These are phyloP conservation scores for Ehretia macrophylla DNA, from an alignment of 257 asterid species.

Conservation along the genomic window DNA sequence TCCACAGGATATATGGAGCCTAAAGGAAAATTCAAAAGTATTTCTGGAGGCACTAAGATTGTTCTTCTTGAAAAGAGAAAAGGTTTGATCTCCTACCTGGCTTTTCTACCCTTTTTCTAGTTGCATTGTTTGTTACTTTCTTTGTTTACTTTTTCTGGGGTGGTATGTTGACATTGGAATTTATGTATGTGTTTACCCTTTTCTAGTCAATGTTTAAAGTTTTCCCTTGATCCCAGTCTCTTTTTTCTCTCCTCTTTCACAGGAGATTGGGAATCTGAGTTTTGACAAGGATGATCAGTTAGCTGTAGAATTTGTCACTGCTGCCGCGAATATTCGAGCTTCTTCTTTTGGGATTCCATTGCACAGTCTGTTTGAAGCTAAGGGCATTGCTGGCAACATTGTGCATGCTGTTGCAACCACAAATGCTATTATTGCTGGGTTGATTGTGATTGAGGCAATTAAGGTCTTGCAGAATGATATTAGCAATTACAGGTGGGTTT, in stretches of 20 bases:
- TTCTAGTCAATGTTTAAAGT: not conserved
- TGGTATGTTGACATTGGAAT: not conserved
- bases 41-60: slow-evolving; percentile 79
- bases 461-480: slow-evolving; percentile 80
- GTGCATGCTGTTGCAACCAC: slow-evolving; percentile 99
- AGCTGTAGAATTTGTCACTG: slow-evolving; percentile 95
- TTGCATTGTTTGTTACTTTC: slow-evolving; percentile 2
- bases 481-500: slow-evolving; percentile 63
- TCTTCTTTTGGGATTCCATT: slow-evolving; percentile 90
- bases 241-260: slow-evolving; percentile 7
- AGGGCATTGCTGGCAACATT: slow-evolving; percentile 98
- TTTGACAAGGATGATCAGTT: slow-evolving; percentile 98
- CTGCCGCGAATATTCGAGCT: slow-evolving; percentile 99
- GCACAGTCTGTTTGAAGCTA: slow-evolving; percentile 96
- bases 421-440: slow-evolving; percentile 92
- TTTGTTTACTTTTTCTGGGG: not conserved
- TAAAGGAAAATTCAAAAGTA: slow-evolving; percentile 72
- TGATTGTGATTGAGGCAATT: slow-evolving; percentile 94
- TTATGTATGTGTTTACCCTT: slow-evolving; percentile 4
- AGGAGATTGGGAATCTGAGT: slow-evolving; percentile 91
- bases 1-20: slow-evolving; percentile 93
- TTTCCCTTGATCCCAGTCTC: slow-evolving; percentile 7
- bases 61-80: slow-evolving; percentile 58
- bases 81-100: slow-evolving; percentile 48
- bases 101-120: slow-evolving; percentile 13